Percentiles rank a stretch among this genome's conserved stretches.
Conservation (phyloP, 345 rosid genomes). For the Bruguiera gymnorhiza region DNA sequence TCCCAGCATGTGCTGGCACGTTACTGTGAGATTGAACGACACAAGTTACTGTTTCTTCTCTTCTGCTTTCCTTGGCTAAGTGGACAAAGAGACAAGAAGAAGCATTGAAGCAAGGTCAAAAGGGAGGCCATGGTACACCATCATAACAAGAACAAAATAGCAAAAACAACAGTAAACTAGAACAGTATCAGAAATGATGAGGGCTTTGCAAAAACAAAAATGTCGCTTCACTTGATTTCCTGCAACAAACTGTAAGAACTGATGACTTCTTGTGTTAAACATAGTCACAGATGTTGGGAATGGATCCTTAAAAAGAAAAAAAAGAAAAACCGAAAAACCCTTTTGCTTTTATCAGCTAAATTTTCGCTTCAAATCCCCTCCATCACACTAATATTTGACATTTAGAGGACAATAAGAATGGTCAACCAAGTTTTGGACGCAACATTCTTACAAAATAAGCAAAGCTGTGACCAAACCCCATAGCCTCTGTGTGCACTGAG, state of each 20-base stretch:
- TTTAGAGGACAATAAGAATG: no score
- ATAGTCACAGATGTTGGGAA: neutral
- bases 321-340: no score
- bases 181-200: neutral
- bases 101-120: neutral
- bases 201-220: neutral
- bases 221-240: neutral
- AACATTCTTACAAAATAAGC: no score
- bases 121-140: neutral
- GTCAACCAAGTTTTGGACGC: no score
- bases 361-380: neutral
- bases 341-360: neutral
- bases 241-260: neutral
- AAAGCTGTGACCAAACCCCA: no score
- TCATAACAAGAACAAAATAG: neutral
- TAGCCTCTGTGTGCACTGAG: no score
- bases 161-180: neutral
- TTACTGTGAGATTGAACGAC: neutral
- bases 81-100: conserved; percentile 3
- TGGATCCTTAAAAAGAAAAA: neutral
- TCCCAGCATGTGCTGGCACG: neutral
- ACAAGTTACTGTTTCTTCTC: conserved; percentile 51
- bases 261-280: neutral
- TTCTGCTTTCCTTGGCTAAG: conserved; percentile 77
- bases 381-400: no score